phyloP scores from a whole-genome alignment of 2,329 filamentous ascomycete species.

The Coccinonectria pachysandricola region DNA sequence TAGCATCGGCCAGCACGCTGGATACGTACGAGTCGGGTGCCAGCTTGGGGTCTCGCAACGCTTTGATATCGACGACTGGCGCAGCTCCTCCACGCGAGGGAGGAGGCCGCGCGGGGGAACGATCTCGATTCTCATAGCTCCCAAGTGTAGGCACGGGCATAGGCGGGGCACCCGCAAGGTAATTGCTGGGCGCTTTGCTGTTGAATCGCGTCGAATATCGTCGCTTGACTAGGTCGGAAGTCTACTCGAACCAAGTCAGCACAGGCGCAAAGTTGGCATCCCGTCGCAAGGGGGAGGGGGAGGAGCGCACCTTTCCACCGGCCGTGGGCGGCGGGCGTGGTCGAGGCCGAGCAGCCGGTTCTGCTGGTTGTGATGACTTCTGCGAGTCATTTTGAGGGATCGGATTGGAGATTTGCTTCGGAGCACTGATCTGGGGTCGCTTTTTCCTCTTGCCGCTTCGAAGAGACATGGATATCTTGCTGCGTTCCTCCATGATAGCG shows the following conservation, averaged over 20 bases:
- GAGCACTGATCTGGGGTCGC: constrained; percentile 52
- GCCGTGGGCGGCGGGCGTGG: constrained; percentile 38
- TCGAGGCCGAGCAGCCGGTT: constrained; percentile 28
- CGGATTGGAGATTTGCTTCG: constrained; percentile 52
- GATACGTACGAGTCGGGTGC: constrained; percentile 70
- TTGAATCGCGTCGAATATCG: constrained; percentile 92
- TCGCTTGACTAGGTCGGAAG: constrained; percentile 80
- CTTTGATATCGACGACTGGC: constrained; percentile 64
- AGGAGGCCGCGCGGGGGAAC: constrained; percentile 34
- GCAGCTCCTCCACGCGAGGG: constrained; percentile 44
- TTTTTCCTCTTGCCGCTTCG: constrained; percentile 52
- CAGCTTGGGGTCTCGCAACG: constrained; percentile 69
- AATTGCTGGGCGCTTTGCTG: constrained; percentile 59
- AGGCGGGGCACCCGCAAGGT: constrained; percentile 57
- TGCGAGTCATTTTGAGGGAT: constrained; percentile 41
- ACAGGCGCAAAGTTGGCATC: too few relatives aligned
- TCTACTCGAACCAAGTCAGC: constrained; percentile 28
- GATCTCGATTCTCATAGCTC: constrained; percentile 44
- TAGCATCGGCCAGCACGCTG: constrained; percentile 68
- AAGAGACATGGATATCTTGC: constrained; percentile 53
- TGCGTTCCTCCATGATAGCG: constrained; percentile 51
- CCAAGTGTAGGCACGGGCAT: constrained; percentile 58
- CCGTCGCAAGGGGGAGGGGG: too few relatives aligned
- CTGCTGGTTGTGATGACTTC: constrained; percentile 12
- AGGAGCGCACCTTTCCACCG: constrained; percentile 47